Conservation (phyloP, 331 rosid genomes). For the Quercus phellos region DNA sequence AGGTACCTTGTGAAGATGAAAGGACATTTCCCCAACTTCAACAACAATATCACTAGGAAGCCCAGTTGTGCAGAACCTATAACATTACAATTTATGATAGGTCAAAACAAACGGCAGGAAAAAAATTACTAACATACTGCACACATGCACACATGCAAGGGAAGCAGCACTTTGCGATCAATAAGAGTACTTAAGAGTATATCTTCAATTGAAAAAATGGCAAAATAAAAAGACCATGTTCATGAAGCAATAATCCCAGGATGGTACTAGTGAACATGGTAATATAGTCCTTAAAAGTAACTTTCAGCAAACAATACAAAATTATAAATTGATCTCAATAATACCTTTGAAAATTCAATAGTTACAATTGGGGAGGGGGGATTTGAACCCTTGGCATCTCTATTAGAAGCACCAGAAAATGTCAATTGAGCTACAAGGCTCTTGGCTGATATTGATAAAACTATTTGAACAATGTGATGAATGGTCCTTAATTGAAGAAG, state of each 20-base stretch:
- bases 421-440: too few relatives aligned
- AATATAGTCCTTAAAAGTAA: background rate
- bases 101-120: background rate
- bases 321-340: background rate
- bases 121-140: background rate
- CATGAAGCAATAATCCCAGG: background rate
- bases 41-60: slow-evolving; percentile 91
- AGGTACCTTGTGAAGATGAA: slow-evolving; percentile 95
- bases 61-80: slow-evolving; percentile 96
- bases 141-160: background rate
- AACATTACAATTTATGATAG: slow-evolving; percentile 1
- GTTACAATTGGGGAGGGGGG: too few relatives aligned
- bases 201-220: background rate
- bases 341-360: background rate
- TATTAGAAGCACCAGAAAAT: too few relatives aligned
- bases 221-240: background rate
- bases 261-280: background rate
- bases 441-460: background rate
- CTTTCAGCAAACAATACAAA: background rate
- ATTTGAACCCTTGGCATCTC: too few relatives aligned
- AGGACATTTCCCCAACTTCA: slow-evolving; percentile 95
- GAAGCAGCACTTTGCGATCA: background rate
- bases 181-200: background rate
- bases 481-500: slow-evolving; percentile 9
- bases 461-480: background rate